Evolutionary conservation across 331 rosid genomes (phyloP).

Genomic region (Quercus tomentella): DNA sequence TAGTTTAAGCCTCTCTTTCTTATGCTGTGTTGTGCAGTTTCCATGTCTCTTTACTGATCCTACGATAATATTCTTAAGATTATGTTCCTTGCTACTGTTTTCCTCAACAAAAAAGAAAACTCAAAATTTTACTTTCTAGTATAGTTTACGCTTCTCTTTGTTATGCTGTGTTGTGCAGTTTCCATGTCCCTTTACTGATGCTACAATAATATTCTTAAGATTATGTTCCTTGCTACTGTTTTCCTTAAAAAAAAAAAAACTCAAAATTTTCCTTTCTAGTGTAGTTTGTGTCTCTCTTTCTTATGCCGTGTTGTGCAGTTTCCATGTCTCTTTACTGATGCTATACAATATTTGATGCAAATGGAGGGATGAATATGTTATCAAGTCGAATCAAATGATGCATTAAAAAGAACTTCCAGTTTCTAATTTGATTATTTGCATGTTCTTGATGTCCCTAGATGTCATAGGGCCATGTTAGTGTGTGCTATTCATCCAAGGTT

Average conservation of each 20-base stretch:
- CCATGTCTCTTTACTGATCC: not conserved
- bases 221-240: no score
- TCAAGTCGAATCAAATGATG: not conserved
- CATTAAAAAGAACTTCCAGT: not conserved
- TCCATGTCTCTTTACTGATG: not conserved
- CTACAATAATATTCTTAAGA: not conserved
- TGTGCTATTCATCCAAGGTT: not conserved
- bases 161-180: not conserved
- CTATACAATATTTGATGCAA: slow-evolving; percentile 1
- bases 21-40: not conserved
- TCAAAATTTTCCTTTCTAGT: not conserved
- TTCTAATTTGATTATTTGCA: not conserved
- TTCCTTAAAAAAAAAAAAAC: not conserved
- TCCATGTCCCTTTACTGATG: not conserved
- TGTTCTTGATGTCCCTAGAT: not conserved
- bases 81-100: no score
- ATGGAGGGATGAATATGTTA: slow-evolving; percentile 4
- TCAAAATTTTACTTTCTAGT: not conserved
- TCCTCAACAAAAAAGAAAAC: not conserved
- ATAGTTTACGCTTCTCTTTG: not conserved
- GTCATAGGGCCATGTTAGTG: not conserved
- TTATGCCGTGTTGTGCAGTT: not conserved
- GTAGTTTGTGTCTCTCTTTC: not conserved
- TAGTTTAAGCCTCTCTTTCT: not conserved
- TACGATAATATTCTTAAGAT: not conserved